Percentiles rank a stretch among this genome's conserved stretches.
These are phyloP conservation scores for Haberlea rhodopensis DNA, from an alignment of 257 asterid genomes.

Conservation along the genomic window DNA sequence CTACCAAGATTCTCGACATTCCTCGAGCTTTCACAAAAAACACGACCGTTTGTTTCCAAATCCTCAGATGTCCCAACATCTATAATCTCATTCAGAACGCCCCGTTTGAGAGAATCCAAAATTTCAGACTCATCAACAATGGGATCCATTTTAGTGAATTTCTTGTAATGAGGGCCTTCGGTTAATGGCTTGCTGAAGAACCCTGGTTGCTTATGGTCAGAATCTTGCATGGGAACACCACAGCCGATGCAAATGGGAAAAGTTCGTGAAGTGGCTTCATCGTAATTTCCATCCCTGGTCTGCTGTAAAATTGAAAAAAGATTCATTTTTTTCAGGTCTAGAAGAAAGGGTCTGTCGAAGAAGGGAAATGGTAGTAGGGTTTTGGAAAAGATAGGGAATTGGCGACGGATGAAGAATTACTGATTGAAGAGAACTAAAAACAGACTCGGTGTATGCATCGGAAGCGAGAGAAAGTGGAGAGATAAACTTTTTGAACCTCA, in stretches of 20 bases:
- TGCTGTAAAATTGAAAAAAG: constrained; percentile 32
- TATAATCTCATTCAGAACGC: constrained; percentile 45
- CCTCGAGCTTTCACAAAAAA: constrained; percentile 32
- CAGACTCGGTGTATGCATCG: too few species aligned
- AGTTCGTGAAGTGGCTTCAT: constrained; percentile 39
- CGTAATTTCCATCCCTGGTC: constrained; percentile 79
- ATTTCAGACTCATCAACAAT: constrained; percentile 60
- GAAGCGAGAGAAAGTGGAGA: constrained; percentile 34
- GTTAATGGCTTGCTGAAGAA: constrained; percentile 42
- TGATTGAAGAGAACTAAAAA: constrained; percentile 31
- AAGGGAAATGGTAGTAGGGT: constrained; percentile 35
- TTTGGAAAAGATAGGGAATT: constrained; percentile 56
- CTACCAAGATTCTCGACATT: constrained; percentile 24
- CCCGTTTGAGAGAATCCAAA: constrained; percentile 57
- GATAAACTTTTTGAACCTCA: constrained; percentile 54
- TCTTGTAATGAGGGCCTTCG: constrained; percentile 46
- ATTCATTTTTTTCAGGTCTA: constrained; percentile 25
- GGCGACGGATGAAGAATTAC: constrained; percentile 25
- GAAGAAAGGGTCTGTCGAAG: constrained; percentile 43
- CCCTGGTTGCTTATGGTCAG: constrained; percentile 71
- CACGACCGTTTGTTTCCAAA: constrained; percentile 24
- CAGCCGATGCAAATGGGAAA: constrained; percentile 76
- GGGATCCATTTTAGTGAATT: constrained; percentile 46
- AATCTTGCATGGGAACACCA: constrained; percentile 75
- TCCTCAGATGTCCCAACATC: constrained; percentile 29